A percentile compares a stretch with the other conserved stretches of the same genome.
Conservation (phyloP, 768 basidiomycete genomes). For the Mycena epipterygia region DNA sequence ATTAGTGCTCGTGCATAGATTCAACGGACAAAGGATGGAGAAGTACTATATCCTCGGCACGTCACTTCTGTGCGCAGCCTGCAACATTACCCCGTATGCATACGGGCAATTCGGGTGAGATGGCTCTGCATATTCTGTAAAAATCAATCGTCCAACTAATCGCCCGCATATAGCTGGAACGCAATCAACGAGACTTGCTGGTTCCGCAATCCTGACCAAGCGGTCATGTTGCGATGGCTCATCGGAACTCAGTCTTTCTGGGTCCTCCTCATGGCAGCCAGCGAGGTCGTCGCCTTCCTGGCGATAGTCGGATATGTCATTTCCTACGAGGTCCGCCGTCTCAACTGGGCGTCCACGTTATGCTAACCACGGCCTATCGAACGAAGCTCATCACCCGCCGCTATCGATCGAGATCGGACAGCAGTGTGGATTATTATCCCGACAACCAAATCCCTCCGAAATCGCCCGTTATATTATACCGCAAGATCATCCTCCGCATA, state of each 20-base stretch:
- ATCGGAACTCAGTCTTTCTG: conserved; percentile 45
- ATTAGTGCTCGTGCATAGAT: background rate
- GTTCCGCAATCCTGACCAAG: conserved; percentile 36
- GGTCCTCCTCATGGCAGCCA: conserved; percentile 37
- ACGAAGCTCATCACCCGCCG: background rate
- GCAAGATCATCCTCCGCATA: conserved; percentile 7
- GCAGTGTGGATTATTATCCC: background rate
- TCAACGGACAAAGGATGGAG: conserved; percentile 12
- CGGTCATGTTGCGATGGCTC: conserved; percentile 39
- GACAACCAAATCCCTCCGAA: too few species aligned
- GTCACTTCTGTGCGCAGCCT: conserved; percentile 28
- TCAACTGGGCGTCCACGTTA: background rate
- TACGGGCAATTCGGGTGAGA: conserved; percentile 42
- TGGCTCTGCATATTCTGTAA: too few species aligned
- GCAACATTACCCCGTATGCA: conserved; percentile 39
- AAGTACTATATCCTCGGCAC: conserved; percentile 41
- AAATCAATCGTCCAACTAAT: background rate
- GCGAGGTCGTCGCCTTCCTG: conserved; percentile 36
- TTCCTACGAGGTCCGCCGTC: conserved; percentile 35
- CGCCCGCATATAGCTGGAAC: background rate
- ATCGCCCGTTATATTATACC: conserved; percentile 4
- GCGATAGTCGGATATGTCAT: conserved; percentile 34
- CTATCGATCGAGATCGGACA: background rate
- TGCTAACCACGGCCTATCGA: background rate
- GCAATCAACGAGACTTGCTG: conserved; percentile 37